Conservation (phyloP, 306 rosid genomes). For the Crataegus laevigata region DNA sequence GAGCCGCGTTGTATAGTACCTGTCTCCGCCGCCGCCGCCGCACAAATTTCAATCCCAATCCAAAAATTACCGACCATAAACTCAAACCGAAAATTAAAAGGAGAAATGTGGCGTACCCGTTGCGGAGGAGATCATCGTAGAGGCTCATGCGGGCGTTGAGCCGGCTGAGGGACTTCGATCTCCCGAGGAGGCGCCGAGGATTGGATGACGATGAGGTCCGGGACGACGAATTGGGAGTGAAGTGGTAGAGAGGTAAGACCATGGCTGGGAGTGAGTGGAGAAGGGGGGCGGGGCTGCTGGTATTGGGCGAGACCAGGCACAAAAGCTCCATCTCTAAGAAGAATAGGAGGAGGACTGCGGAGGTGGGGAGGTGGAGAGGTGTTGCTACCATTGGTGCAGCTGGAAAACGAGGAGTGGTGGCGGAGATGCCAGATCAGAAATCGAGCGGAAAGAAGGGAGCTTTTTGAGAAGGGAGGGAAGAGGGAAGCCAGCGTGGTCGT, state of each 20-base stretch:
- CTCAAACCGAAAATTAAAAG: background rate
- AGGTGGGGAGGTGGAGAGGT: slow-evolving; percentile 6
- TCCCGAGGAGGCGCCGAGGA: slow-evolving; percentile 57
- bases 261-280: slow-evolving; percentile 40
- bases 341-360: slow-evolving; percentile 7
- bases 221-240: slow-evolving; percentile 34
- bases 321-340: background rate
- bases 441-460: background rate
- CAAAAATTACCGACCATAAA: background rate
- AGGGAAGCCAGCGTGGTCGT: background rate
- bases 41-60: background rate
- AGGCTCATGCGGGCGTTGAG: slow-evolving; percentile 86
- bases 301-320: slow-evolving; percentile 22
- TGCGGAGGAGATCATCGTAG: slow-evolving; percentile 79
- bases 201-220: slow-evolving; percentile 11
- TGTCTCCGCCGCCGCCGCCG: background rate
- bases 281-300: slow-evolving; percentile 24
- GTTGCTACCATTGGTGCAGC: slow-evolving; percentile 28
- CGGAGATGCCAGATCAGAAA: slow-evolving; percentile 15
- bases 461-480: background rate
- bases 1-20: slow-evolving; percentile 83
- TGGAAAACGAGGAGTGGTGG: slow-evolving; percentile 5
- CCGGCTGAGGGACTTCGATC: slow-evolving; percentile 34
- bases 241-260: slow-evolving; percentile 65
- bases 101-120: slow-evolving; percentile 44